phyloP scores from a whole-genome alignment of 345 rosid genomes.

The Camelina hispida region DNA sequence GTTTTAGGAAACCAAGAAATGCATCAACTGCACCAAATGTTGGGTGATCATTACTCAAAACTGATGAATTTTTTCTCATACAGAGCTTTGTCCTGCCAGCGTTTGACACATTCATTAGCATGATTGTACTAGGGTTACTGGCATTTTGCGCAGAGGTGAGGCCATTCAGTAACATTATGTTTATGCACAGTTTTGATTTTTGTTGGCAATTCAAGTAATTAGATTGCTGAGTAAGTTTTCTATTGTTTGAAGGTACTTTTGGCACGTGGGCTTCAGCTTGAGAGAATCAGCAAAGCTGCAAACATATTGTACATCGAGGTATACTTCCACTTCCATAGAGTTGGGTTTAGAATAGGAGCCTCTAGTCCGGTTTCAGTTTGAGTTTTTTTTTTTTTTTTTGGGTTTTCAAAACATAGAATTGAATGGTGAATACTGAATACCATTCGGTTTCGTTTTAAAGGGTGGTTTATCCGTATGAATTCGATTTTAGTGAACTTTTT shows the following conservation, averaged over 20 bases:
- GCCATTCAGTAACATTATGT: constrained; percentile 2
- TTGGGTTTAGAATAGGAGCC: background rate
- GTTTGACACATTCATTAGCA: constrained; percentile 52
- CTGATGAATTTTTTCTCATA: constrained; percentile 23
- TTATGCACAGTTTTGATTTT: background rate
- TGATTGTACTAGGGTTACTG: constrained; percentile 65
- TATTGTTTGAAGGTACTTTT: constrained; percentile 57
- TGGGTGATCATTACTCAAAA: background rate
- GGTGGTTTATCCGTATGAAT: background rate
- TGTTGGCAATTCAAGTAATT: constrained; percentile 5
- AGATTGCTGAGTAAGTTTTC: background rate
- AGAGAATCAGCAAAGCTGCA: constrained; percentile 77
- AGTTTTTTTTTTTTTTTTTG: background rate
- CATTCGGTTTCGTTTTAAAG: background rate
- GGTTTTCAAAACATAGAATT: background rate
- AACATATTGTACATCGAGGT: constrained; percentile 80
- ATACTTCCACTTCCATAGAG: background rate
- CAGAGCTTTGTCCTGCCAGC: constrained; percentile 83
- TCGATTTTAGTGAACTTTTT: background rate
- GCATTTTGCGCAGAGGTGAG: constrained; percentile 86
- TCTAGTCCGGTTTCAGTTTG: background rate
- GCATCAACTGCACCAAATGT: background rate
- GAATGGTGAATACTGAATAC: background rate
- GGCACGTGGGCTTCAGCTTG: constrained; percentile 92
- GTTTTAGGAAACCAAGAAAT: background rate